phyloP scores from a whole-genome alignment of 192 early-diverging fungal genomes.

The Lobulomyces angularis region DNA sequence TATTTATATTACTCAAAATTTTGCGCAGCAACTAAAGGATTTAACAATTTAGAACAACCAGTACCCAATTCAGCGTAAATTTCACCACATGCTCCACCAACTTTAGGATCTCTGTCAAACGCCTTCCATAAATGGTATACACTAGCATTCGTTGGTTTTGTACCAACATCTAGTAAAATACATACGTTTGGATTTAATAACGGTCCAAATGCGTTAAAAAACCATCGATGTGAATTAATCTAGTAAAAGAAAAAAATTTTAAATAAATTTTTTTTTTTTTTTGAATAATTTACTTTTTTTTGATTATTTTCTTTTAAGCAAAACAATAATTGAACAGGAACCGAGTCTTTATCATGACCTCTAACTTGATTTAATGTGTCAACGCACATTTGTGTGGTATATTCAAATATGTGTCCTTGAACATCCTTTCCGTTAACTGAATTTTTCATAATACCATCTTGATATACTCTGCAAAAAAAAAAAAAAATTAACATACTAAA shows the following conservation, averaged over 20 bases:
- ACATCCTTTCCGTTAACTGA: constrained; percentile 58
- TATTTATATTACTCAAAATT: constrained; percentile 69
- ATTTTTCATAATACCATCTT: constrained; percentile 40
- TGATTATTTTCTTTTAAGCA: constrained; percentile 88
- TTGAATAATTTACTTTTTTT: constrained; percentile 36
- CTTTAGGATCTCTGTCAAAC: constrained; percentile 64
- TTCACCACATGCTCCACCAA: constrained; percentile 92
- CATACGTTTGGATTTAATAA: constrained; percentile 77
- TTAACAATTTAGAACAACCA: constrained; percentile 54
- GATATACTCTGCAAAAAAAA: constrained; percentile 19
- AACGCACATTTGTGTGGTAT: constrained; percentile 65
- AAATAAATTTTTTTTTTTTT: background rate
- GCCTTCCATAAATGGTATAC: constrained; percentile 91
- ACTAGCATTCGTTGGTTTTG: constrained; percentile 66
- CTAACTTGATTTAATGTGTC: constrained; percentile 53
- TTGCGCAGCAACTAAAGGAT: constrained; percentile 85
- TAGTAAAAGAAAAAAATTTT: constrained; percentile 13
- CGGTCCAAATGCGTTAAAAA: constrained; percentile 85
- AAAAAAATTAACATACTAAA: background rate
- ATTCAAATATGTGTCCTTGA: constrained; percentile 78
- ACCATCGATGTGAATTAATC: constrained; percentile 94
- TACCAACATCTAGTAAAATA: constrained; percentile 87
- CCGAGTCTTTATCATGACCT: constrained; percentile 53
- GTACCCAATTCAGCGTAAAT: constrained; percentile 77
- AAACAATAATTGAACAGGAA: constrained; percentile 81